Conservation (phyloP, 2,329 filamentous ascomycete genomes). For the Fusarium sulawesiense region DNA sequence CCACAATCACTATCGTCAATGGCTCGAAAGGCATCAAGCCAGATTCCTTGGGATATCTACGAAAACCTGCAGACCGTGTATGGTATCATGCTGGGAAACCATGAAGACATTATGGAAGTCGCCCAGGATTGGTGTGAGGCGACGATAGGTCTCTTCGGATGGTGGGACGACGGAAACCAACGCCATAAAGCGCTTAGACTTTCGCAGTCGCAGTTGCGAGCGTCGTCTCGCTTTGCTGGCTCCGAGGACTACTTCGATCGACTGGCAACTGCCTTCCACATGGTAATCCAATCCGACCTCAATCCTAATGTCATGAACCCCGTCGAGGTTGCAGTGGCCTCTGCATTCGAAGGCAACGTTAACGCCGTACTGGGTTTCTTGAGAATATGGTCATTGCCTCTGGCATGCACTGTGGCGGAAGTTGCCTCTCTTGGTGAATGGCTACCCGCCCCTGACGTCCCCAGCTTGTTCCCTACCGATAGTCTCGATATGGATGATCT, state of each 20-base stretch:
- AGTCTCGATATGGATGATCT: constrained; percentile 86
- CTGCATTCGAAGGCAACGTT: constrained; percentile 83
- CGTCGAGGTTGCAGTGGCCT: constrained; percentile 84
- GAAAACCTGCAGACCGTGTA: constrained; percentile 85
- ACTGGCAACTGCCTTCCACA: constrained; percentile 76
- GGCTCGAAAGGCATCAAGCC: constrained; percentile 82
- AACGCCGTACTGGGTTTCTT: constrained; percentile 81
- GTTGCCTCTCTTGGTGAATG: constrained; percentile 86
- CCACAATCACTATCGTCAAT: constrained; percentile 70
- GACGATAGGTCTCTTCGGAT: constrained; percentile 82
- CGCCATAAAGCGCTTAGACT: constrained; percentile 56
- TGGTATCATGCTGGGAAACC: constrained; percentile 80
- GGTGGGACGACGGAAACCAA: constrained; percentile 86
- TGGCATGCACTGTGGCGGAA: constrained; percentile 83
- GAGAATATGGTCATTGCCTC: constrained; percentile 81
- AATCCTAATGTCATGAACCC: constrained; percentile 79
- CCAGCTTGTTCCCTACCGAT: constrained; percentile 65
- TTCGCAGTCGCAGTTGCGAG: constrained; percentile 55
- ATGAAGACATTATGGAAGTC: constrained; percentile 78
- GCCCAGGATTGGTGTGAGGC: constrained; percentile 95
- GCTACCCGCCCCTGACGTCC: constrained; percentile 65
- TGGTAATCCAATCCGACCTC: constrained; percentile 76
- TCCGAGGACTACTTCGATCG: constrained; percentile 78
- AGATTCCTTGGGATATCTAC: constrained; percentile 90
- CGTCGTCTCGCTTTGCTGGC: constrained; percentile 60